Conservation (phyloP, 768 basidiomycete species). For the Tricholoma matsutake region DNA sequence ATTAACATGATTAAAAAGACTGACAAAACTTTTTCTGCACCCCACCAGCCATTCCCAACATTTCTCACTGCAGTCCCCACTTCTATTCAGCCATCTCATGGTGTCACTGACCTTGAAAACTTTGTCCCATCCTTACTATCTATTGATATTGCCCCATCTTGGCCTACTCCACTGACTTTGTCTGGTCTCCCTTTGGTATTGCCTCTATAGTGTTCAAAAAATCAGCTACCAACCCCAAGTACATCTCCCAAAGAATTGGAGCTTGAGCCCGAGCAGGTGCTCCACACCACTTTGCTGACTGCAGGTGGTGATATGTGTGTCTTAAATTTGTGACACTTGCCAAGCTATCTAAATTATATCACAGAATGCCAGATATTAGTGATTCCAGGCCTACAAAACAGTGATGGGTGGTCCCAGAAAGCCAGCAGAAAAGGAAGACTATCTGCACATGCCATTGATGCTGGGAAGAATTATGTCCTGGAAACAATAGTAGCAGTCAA, state of each 20-base stretch:
- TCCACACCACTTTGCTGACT: background rate
- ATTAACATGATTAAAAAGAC: background rate
- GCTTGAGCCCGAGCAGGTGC: background rate
- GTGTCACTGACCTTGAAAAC: background rate
- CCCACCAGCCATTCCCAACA: background rate
- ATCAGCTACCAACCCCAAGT: background rate
- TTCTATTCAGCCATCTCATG: background rate
- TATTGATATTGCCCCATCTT: background rate
- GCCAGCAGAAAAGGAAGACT: too few species aligned
- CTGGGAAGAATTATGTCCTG: too few species aligned
- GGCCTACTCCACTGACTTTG: background rate
- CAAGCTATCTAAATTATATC: slow-evolving; percentile 13
- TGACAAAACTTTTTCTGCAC: background rate
- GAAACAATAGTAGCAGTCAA: too few species aligned
- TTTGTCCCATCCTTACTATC: background rate
- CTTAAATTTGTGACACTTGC: background rate
- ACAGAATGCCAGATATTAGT: background rate
- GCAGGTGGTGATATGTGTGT: background rate
- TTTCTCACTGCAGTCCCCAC: background rate
- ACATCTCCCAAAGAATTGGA: background rate
- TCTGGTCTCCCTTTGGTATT: background rate
- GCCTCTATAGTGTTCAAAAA: background rate
- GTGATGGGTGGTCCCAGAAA: too few species aligned
- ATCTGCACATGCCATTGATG: too few species aligned
- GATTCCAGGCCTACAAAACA: too few species aligned